A percentile compares a stretch with the other conserved stretches of the same genome.
Evolutionary conservation across 768 basidiomycete species (phyloP).

Genomic region (Lentinula detonsa): DNA sequence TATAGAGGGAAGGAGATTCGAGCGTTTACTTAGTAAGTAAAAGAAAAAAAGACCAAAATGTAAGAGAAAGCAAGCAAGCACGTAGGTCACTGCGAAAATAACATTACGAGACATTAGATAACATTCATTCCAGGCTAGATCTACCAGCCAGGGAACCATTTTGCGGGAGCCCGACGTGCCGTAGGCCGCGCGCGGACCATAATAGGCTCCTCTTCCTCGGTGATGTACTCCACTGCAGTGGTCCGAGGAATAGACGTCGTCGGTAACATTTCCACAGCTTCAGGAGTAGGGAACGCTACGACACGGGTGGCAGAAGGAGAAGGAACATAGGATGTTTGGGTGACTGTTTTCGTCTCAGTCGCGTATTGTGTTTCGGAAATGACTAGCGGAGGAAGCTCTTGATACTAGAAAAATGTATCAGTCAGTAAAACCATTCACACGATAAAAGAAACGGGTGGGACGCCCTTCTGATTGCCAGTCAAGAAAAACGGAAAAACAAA

Average conservation of each 20-base stretch:
- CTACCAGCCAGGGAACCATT: constrained; percentile 62
- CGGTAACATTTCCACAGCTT: constrained; percentile 49
- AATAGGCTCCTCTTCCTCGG: constrained; percentile 44
- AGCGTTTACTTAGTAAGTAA: constrained; percentile 6
- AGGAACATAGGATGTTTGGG: constrained; percentile 63
- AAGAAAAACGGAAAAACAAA: constrained; percentile 11
- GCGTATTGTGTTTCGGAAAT: constrained; percentile 43
- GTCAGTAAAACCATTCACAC: constrained; percentile 24
- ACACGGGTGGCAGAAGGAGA: constrained; percentile 75
- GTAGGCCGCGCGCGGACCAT: constrained; percentile 38
- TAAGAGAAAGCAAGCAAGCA: constrained; percentile 9
- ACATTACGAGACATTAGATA: constrained; percentile 16
- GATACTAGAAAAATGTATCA: constrained; percentile 24
- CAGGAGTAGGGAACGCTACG: constrained; percentile 68
- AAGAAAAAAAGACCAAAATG: constrained; percentile 17
- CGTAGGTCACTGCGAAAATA: constrained; percentile 30
- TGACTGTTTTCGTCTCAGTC: constrained; percentile 61
- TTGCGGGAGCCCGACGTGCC: constrained; percentile 43
- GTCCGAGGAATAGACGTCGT: constrained; percentile 66
- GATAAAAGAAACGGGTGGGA: constrained; percentile 9
- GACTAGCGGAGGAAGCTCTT: constrained; percentile 41
- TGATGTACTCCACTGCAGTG: constrained; percentile 62
- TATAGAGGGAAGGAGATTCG: constrained; percentile 13
- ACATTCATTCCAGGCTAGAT: constrained; percentile 10
- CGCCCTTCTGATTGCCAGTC: constrained; percentile 30